Conservation (phyloP, 2,329 filamentous ascomycete species). For the Ophiosphaerella korrae region DNA sequence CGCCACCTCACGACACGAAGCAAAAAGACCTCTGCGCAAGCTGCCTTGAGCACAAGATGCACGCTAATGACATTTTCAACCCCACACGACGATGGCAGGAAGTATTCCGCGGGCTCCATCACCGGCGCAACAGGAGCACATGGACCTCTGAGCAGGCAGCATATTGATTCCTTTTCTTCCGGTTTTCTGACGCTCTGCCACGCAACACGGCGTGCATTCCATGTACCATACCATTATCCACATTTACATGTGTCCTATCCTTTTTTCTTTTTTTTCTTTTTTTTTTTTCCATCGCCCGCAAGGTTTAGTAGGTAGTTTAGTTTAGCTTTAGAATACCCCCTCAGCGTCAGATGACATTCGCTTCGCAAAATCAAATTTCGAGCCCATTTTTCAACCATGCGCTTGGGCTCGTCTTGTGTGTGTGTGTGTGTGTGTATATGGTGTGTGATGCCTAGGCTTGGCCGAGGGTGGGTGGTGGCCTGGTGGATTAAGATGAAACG, state of each 20-base stretch:
- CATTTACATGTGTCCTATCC: neutral
- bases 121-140: neutral
- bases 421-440: neutral
- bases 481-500: neutral
- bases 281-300: no score
- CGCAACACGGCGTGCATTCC: neutral
- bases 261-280: neutral
- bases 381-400: neutral
- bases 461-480: neutral
- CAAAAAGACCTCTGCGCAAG: conserved; percentile 9
- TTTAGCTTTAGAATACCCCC: conserved; percentile 4
- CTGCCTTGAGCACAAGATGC: neutral
- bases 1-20: conserved; percentile 4
- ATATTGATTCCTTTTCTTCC: neutral
- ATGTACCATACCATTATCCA: neutral
- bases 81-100: conserved; percentile 33
- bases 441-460: neutral
- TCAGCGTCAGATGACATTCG: neutral
- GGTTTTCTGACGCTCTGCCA: neutral
- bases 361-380: neutral
- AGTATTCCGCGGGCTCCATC: conserved; percentile 42
- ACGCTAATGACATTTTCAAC: neutral
- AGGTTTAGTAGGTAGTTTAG: conserved; percentile 1
- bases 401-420: neutral
- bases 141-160: neutral